Base-by-base conservation (phyloP, 2,329 filamentous ascomycete genomes). In the Ophiostoma perfectum region DNA sequence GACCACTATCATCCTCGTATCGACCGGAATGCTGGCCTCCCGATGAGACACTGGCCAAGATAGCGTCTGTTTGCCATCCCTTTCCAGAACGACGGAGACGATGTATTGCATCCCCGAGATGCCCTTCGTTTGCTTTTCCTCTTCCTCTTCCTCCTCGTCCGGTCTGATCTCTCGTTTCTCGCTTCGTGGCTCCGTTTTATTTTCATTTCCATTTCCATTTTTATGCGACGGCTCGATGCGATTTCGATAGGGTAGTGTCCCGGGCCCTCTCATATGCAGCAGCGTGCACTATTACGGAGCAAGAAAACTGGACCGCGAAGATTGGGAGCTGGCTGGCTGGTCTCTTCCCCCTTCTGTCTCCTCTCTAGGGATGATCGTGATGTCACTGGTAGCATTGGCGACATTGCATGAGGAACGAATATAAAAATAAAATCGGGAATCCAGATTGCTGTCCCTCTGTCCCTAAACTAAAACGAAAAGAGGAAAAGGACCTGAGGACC, bases 341-440 rank as follows among this genome's bases (percentile, higher is more conserved):
- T 7, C 14, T 9, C 49, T 9, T 55, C n/a, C 9, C 18, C 18
- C 49, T 55, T 18, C n/a, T n/a, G n/a, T 4, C 49, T 55, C n/a
- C n/a, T 55, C n/a, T 55, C 36, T 18, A 5, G 36, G 36, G 65
- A 42, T 41, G 68, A 69, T 69, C 65, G 68, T 69, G 68, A 69
- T 69, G 68, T 69, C 68, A 69, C 68, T 63, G 44, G 36, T 60
- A 39, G 18, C 39, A 52, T 64, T 58, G 41, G 65, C 18, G 14
- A 5, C 11, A 62, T 18, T 39, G 27, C 38, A 42, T 42, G 18
- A 67, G 60, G 66, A 67, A 47, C 36, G 42, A 64, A 41, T 49
- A 41, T 64, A 60, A 62, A 65, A 60, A 60, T 60, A 18, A 5
- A 64, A 64, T 3, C n/a, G 39, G 62, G 62, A 64, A 27, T 8